These are phyloP conservation scores for Apophysomyces trapeziformis DNA, from an alignment of 371 early-diverging fungal species.

Conservation along the genomic window DNA sequence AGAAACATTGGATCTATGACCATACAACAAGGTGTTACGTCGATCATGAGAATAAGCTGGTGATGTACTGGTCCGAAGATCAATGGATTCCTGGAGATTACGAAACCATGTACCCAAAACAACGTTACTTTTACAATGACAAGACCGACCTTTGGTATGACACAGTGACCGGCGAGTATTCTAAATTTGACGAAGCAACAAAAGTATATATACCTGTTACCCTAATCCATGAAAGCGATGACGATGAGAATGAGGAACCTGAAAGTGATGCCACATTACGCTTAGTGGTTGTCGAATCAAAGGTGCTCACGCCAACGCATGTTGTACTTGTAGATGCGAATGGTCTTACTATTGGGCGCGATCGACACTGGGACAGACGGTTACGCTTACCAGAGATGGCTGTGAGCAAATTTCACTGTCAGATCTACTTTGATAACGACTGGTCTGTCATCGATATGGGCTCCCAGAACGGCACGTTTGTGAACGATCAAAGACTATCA, in stretches of 20 bases:
- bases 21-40: neutral
- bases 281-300: conserved; percentile 39
- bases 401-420: conserved; percentile 49
- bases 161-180: conserved; percentile 29
- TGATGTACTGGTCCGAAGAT: conserved; percentile 23
- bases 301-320: conserved; percentile 23
- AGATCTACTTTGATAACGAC: conserved; percentile 29
- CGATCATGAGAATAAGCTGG: conserved; percentile 16
- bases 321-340: conserved; percentile 43
- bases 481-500: conserved; percentile 40
- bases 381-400: conserved; percentile 49
- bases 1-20: conserved; percentile 1
- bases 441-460: conserved; percentile 46
- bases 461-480: conserved; percentile 49
- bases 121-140: conserved; percentile 37
- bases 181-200: conserved; percentile 28
- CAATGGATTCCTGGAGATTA: conserved; percentile 30
- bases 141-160: conserved; percentile 41
- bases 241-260: conserved; percentile 24
- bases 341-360: conserved; percentile 46
- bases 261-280: conserved; percentile 30
- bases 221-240: conserved; percentile 16
- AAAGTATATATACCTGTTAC: conserved; percentile 28
- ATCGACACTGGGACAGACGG: conserved; percentile 41
- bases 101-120: neutral